Base-by-base conservation (phyloP, 2,329 filamentous ascomycete genomes). In the Cladosporium phlei region DNA sequence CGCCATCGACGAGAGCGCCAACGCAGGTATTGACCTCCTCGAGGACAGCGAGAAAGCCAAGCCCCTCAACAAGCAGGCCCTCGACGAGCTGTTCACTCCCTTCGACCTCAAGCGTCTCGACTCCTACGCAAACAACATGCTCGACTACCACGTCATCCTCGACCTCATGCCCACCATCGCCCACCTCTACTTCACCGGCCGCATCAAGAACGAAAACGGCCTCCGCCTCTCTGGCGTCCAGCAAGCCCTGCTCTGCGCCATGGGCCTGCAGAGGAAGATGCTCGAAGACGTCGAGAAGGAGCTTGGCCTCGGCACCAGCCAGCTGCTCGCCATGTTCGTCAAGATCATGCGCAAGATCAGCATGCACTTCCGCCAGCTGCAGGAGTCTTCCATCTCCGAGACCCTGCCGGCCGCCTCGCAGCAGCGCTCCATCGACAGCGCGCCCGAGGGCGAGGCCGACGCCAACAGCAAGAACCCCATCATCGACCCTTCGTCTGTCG, bases 101-200 rank as follows among this genome's bases (percentile, higher is more conserved):
- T 97, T 93, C 64, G 93, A 98, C 65, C 79, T 96, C 52, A 97
- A 97, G 73, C 84, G 93, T 21, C 76, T 98, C 3, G 91, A 96
- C 63, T 90, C 86, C 33, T 98, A 98, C 60, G 88, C 93, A 12
- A 95, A 94, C 69, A 95, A 95, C 69, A 86, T 96, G 77, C 81
- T 98, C 32, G 94, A 98, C 68, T 95, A 97, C 72, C 94, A 96
- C 62, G 90, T 96, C 57, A 93, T 98, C 46, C 78, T 97, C 21
- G 94, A 98, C 64, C 80, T 98, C 61, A 76, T 98, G 47, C 93
- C 93, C 0, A 79, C 76, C 1, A 82, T 98, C 52, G 85, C 93
- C 1, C 75, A 76, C 19, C 78, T 95, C 20, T 96, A 91, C 73
- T 98, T 98, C 68, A 82, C 80, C 0, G 86, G 88, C 38, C 80